Evolutionary conservation across 2,329 filamentous ascomycete genomes (phyloP), one percentile per base, ranked within the genome.

Genomic region (Paecilomyces sp.): DNA sequence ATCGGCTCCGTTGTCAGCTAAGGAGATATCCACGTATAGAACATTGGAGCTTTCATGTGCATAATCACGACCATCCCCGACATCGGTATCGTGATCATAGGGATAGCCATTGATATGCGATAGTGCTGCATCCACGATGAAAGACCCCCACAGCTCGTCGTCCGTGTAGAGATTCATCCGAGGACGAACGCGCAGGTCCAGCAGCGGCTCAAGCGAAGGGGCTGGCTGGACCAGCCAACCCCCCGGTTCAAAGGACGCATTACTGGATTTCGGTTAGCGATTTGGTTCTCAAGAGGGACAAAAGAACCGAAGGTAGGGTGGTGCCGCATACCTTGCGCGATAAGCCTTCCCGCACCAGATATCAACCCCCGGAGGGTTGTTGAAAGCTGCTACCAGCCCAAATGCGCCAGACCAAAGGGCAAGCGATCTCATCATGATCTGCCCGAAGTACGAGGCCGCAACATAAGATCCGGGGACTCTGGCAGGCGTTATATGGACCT

Each of bases 291-390:
- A 9, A 56, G 65, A 30, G 51, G 51, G 51, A 53, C 11, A 53
- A 53, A 30, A 53, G 51, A 53, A 53, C 22, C 24, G 51, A 53
- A 53, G 51, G 15, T 5, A 25, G 24, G 22, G 51, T 11, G 3
- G 8, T 25, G 51, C 51, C 41, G 41, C 71, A 67, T 65, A 79
- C 72, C 67, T 73, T 41, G 70, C 67, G 33, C 67, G 67, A 65
- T 80, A 81, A 13, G 79, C 77, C 63, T 82, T 82, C 9, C 80
- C 79, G 66, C 80, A 80, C 79, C 78, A 80, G 34, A 77, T 73
- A 55, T 79, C 74, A 12, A 80, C 76, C 5, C 77, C 76, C 41
- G 74, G 65, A n/a, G 74, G 73, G 54, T 74, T 73, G 53, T 74
- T 74, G 61, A 76, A 72, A 24, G 51, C 51, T 8, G 51, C 51